Conservation (phyloP, 2,329 filamentous ascomycete species). For the Calonectria honghensis region DNA sequence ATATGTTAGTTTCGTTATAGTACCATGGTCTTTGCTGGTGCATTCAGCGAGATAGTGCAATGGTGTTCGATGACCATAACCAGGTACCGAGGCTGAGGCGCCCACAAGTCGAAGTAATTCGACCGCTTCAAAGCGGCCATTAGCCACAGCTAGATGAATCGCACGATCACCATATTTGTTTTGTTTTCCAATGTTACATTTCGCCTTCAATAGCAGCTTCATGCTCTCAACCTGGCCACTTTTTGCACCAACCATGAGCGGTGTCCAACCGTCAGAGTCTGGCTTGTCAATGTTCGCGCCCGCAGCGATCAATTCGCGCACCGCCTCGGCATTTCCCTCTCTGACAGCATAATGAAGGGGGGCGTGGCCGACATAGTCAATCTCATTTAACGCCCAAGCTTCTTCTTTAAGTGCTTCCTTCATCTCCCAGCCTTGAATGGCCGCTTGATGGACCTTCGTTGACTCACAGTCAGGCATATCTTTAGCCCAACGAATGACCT, state of each 20-base stretch:
- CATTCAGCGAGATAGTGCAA: not conserved
- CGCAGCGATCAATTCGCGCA: conserved; percentile 22
- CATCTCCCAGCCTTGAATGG: not conserved
- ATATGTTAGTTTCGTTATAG: not conserved
- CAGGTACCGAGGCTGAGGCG: not conserved
- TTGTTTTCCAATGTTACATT: not conserved
- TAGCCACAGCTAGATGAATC: not conserved
- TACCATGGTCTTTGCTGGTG: not conserved
- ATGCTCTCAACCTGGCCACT: not conserved
- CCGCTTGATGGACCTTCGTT: conserved; percentile 21
- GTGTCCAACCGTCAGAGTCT: rapidly evolving
- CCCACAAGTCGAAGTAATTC: not conserved
- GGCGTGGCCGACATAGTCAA: rapidly evolving
- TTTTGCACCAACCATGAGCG: not conserved
- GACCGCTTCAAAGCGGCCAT: not conserved
- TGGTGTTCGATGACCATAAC: not conserved
- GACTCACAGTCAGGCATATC: rapidly evolving
- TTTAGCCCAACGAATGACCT: not conserved
- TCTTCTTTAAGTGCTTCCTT: conserved; percentile 25
- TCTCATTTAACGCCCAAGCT: conserved; percentile 26
- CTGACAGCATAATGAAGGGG: not conserved
- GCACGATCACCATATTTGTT: not conserved
- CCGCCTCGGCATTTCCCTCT: rapidly evolving
- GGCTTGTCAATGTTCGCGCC: conserved; percentile 24
- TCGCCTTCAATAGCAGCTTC: not conserved